These are phyloP conservation scores for Porcisia hertigi DNA, from an alignment of 208 protist genomes.

Conservation along the genomic window DNA sequence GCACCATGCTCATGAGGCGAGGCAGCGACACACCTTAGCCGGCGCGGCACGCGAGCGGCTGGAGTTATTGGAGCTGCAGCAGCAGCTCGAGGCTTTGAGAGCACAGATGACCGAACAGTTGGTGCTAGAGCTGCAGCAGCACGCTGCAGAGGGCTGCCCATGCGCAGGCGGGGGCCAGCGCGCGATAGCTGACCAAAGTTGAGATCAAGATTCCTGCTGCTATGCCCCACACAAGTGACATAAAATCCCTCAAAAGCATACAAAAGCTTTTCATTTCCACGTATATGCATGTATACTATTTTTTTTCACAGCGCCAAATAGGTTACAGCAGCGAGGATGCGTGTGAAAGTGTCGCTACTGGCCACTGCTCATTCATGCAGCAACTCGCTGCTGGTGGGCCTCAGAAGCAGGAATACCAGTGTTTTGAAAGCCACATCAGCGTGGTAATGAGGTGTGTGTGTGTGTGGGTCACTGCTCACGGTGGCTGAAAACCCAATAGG, in stretches of 20 bases:
- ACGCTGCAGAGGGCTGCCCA: constrained; percentile 5
- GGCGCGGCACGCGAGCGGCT: constrained; percentile 19
- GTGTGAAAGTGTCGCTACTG: too few species aligned
- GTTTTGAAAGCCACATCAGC: too few species aligned
- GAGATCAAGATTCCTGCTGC: constrained; percentile 18
- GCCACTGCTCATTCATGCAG: too few species aligned
- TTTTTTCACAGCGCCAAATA: too few species aligned
- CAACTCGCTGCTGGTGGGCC: too few species aligned
- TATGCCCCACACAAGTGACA: background rate
- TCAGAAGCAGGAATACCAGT: too few species aligned
- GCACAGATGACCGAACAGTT: constrained; percentile 6
- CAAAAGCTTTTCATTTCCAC: background rate
- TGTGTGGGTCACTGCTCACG: too few species aligned
- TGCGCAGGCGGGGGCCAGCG: constrained; percentile 7
- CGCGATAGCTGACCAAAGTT: constrained; percentile 10
- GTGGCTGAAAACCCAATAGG: too few species aligned
- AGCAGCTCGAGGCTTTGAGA: constrained; percentile 24
- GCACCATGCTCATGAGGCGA: constrained; percentile 13
- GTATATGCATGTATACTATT: too few species aligned
- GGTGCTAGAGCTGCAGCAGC: constrained; percentile 17
- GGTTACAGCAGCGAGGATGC: too few species aligned
- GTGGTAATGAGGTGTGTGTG: too few species aligned
- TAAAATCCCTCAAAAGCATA: background rate
- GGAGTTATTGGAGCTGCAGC: constrained; percentile 15
- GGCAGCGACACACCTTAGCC: constrained; percentile 13